phyloP scores from a whole-genome alignment of 164 flowering plant genomes.

The Platanus orientalis region DNA sequence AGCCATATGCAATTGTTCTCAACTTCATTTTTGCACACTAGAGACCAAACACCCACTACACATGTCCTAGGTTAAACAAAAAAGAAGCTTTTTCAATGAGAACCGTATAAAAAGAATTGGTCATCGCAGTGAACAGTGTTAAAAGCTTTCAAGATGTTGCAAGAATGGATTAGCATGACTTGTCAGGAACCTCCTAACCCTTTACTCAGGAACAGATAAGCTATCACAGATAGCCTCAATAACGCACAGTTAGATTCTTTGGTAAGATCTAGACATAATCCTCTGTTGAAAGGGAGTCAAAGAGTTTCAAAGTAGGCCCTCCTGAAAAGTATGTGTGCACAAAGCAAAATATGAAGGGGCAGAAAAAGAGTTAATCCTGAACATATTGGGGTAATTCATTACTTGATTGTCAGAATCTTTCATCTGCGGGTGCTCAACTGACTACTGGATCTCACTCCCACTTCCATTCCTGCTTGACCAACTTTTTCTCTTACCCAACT shows the following conservation, averaged over 20 bases:
- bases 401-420: too few relatives aligned
- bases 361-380: background rate
- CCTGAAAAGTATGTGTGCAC: background rate
- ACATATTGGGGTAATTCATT: too few relatives aligned
- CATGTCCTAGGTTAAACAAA: slow-evolving; percentile 2
- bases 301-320: slow-evolving; percentile 5
- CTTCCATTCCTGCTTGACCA: too few relatives aligned
- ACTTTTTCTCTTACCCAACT: too few relatives aligned
- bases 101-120: slow-evolving; percentile 1
- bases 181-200: slow-evolving; percentile 5
- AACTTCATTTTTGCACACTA: slow-evolving; percentile 9
- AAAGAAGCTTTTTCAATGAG: too few relatives aligned
- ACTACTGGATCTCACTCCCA: too few relatives aligned
- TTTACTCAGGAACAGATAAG: background rate
- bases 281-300: background rate
- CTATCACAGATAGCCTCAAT: slow-evolving; percentile 4
- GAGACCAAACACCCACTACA: slow-evolving; percentile 9
- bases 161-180: slow-evolving; percentile 1
- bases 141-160: slow-evolving; percentile 4
- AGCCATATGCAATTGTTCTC: slow-evolving; percentile 16
- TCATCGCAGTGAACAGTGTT: slow-evolving; percentile 2
- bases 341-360: background rate
- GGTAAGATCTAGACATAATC: slow-evolving; percentile 7
- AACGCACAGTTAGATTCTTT: slow-evolving; percentile 9
- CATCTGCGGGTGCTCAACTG: too few relatives aligned